Evolutionary conservation across 164 flowering plant species (phyloP).

Genomic region (Akebia trifoliata): DNA sequence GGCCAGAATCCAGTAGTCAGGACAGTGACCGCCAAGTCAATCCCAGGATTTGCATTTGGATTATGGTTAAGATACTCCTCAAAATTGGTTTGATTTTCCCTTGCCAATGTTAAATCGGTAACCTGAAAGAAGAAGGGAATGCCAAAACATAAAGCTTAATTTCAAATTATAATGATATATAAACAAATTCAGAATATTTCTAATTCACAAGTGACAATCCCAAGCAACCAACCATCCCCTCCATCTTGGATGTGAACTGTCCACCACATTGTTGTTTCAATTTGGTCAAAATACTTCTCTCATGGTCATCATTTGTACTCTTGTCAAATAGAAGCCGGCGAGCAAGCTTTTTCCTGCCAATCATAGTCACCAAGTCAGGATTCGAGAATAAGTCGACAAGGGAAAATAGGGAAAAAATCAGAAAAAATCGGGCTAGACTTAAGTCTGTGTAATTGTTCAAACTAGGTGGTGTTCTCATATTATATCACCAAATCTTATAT

Average conservation of each 20-base stretch:
- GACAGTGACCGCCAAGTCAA: constrained; percentile 88
- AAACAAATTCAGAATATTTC: background rate
- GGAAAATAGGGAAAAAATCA: no score
- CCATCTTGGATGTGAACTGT: constrained; percentile 98
- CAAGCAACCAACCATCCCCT: constrained; percentile 72
- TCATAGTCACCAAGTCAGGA: no score
- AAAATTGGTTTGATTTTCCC: constrained; percentile 72
- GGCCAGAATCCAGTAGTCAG: constrained; percentile 96
- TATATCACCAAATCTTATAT: no score
- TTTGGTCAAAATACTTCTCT: constrained; percentile 81
- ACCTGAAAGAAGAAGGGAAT: constrained; percentile 38
- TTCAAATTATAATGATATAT: background rate
- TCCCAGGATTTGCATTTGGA: constrained; percentile 66
- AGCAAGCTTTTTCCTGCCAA: constrained; percentile 82
- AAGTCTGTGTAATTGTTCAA: no score
- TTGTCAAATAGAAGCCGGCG: constrained; percentile 85
- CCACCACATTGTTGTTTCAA: constrained; percentile 96
- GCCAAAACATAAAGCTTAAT: constrained; percentile 3
- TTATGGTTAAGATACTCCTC: constrained; percentile 62
- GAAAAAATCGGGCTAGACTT: no score
- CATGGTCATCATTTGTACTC: constrained; percentile 96
- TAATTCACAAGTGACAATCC: background rate
- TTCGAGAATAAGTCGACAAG: no score
- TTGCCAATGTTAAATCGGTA: constrained; percentile 81
- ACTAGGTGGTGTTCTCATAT: no score